Base-by-base conservation (phyloP, 2,329 filamentous ascomycete species). In the Calonectria honghensis region DNA sequence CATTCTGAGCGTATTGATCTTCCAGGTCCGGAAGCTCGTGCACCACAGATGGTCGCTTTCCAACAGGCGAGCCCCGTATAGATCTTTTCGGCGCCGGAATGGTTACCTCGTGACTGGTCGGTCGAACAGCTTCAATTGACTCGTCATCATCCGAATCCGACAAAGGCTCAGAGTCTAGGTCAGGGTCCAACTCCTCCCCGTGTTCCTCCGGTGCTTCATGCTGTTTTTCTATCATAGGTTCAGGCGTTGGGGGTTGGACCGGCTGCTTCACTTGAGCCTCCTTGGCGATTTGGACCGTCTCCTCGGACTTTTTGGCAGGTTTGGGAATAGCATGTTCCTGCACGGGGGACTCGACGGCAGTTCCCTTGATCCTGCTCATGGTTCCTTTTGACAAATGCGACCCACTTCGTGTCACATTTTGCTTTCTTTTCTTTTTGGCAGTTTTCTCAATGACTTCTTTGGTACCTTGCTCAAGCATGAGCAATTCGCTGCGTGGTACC, bases 331-430 rank as follows among this genome's bases (percentile, higher is more conserved):
- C 50, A 41, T 70, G 9, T 18, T 71, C n/a, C 20, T 73, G 52
- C 20, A 73, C 54, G 29, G 59, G 54, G 18, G 74, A 76, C 74
- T 87, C 85, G 6, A 91, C 83, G 9, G 87, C 86, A 3, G 89
- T 87, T 4, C 88, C 90, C 71, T 84, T 88, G 2, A 88, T 84
- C 78, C 89, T 88, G 14, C 87, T 86, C 79, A 92, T 85, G 13
- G 89, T 91, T 16, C 91, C 91, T 73, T 90, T 88, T 4, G 87
- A 82, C 11, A 89, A 82, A 74, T 90, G 86, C 3, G 86, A 86
- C 11, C 88, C 88, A 63, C 84, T 85, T 73, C 83, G 85, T n/a
- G 85, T 81, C 11, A 84, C 57, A 16, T 37, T 66, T 1, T 80
- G 78, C 50, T 83, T 87, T 77, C 86, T 89, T 74, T 85, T 88